Evolutionary conservation across 1,139 yeast genomes (phyloP).

Genomic region (Arxiozyma heterogenica): DNA sequence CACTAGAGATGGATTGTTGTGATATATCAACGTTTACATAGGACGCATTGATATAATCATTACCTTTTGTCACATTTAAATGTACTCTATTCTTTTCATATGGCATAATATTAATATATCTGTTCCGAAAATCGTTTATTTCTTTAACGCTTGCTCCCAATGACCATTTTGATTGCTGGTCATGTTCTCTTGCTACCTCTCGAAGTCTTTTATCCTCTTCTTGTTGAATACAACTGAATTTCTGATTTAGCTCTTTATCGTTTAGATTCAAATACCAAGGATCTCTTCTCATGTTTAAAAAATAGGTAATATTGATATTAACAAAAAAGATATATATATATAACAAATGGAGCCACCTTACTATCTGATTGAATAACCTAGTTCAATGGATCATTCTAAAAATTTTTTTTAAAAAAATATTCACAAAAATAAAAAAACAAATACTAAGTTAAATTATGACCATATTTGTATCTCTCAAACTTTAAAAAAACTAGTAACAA

Average conservation of each 20-base stretch:
- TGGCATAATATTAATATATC: conserved; percentile 52
- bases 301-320: background rate
- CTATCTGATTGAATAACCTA: too few relatives aligned
- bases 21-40: conserved; percentile 26
- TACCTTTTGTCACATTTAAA: conserved; percentile 31
- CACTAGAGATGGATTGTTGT: conserved; percentile 19
- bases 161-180: conserved; percentile 26
- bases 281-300: background rate
- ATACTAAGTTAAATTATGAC: too few relatives aligned
- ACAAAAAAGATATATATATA: background rate
- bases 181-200: conserved; percentile 27
- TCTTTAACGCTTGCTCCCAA: conserved; percentile 27
- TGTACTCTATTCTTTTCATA: conserved; percentile 48
- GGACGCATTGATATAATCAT: conserved; percentile 43
- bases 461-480: too few relatives aligned
- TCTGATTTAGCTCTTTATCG: conserved; percentile 17
- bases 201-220: conserved; percentile 31
- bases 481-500: too few relatives aligned
- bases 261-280: conserved; percentile 28
- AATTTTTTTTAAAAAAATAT: too few relatives aligned
- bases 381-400: too few relatives aligned
- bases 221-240: conserved; percentile 27
- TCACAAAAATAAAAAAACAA: too few relatives aligned
- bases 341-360: too few relatives aligned
- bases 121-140: conserved; percentile 35